Base-by-base conservation (phyloP, 305 asterid genomes). In the Fraxinus angustifolia region DNA sequence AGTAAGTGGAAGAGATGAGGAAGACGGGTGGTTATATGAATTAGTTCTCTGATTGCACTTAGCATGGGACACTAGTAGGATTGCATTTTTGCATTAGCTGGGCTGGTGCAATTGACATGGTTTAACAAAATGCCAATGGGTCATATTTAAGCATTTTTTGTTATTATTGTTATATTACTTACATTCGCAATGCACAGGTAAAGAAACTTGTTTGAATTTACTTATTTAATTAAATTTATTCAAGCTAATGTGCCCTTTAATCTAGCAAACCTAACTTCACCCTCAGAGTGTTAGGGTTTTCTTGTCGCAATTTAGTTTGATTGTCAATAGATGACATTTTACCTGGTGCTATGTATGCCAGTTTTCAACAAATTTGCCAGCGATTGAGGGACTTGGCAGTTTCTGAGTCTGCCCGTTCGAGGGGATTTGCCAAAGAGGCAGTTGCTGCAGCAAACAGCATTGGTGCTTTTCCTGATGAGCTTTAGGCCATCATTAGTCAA, bases 381-480 rank as follows among this genome's bases (percentile, higher is more conserved):
- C 42, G 11, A 7, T 36, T 36, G 42, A 36, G 42, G 42, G 42
- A 36, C 42, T 36, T 36, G 42, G 97, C 94, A 60, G 89, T 90
- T 79, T 85, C 89, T n/a, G 93, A 88, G 87, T 76, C 84, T 81
- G 76, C 82, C 50, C 90, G 86, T 76, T 82, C 87, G 38, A 94
- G 85, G 73, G 93, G 91, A 81, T 80, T 80, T 72, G 87, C 91
- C 45, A 87, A 78, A 80, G 91, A 87, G 85, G 90, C 89, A 53
- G 76, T 82, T 75, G 87, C 91, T 85, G 97, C 94, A 40, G 94
- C 91, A 79, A 67, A 71, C 38, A 81, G 84, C 80, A 89, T 88
- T 60, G 91, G 87, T 77, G 88, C 87, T 82, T 87, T 78, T 75
- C 40, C 88, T 11, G 88, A 90, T 80, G 97, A 96, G 85, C 90